These are phyloP conservation scores for Rubia balearica DNA, from an alignment of 305 asterid genomes.

Conservation along the genomic window DNA sequence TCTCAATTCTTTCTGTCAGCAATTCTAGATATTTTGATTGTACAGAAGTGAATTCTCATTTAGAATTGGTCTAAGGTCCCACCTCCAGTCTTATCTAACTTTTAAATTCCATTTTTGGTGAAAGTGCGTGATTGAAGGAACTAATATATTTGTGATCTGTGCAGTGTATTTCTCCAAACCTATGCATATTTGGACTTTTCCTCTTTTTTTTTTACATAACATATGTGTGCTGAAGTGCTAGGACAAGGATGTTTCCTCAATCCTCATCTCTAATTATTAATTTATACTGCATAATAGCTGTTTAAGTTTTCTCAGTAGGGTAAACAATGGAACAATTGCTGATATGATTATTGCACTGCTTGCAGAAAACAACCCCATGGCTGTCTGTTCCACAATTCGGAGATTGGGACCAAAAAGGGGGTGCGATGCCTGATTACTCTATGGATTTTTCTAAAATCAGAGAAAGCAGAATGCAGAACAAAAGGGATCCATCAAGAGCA, in stretches of 20 bases:
- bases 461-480: constrained; percentile 83
- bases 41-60: neutral
- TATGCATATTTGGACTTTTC: constrained; percentile 8
- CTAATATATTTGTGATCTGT: neutral
- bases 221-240: neutral
- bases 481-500: constrained; percentile 77
- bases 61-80: constrained; percentile 13
- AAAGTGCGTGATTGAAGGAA: constrained; percentile 1
- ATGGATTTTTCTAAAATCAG: constrained; percentile 80
- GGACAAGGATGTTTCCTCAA: neutral
- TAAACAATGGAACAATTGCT: neutral
- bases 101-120: neutral
- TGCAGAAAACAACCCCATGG: constrained; percentile 59
- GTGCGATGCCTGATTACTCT: constrained; percentile 72
- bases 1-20: constrained; percentile 4
- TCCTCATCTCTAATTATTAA: neutral
- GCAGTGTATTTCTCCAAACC: constrained; percentile 4
- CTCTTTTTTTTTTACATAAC: neutral
- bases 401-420: constrained; percentile 93
- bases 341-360: neutral
- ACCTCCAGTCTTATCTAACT: constrained; percentile 6
- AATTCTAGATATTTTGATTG: constrained; percentile 1
- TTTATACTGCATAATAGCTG: neutral
- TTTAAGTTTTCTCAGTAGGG: neutral
- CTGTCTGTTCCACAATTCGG: constrained; percentile 93